A percentile compares a stretch with the other conserved stretches of the same genome.
phyloP scores from a whole-genome alignment of 768 basidiomycete species.

The Ephemerocybe angulata region DNA sequence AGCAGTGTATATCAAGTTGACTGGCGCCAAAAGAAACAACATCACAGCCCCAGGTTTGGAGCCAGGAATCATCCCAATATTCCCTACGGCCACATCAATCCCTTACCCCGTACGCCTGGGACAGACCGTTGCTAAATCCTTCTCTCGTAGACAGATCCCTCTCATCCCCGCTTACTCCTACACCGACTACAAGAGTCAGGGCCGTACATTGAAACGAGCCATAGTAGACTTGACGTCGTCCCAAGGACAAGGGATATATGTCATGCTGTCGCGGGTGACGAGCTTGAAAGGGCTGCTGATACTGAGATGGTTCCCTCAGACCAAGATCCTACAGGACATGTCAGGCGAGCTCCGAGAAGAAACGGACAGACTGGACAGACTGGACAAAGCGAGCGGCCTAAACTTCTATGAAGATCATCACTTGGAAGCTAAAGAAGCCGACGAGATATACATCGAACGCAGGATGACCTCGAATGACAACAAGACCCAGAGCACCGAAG shows the following conservation, averaged over 20 bases:
- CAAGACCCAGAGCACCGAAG: too few relatives aligned
- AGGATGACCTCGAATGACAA: too few relatives aligned
- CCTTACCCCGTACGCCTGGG: too few relatives aligned
- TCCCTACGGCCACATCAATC: background rate
- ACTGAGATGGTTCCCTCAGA: conserved; percentile 18
- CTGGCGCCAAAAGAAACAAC: too few relatives aligned
- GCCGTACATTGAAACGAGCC: background rate
- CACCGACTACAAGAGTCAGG: conserved; percentile 2
- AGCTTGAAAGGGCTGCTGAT: conserved; percentile 18
- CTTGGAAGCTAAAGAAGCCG: too few relatives aligned
- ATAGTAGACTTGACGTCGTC: conserved; percentile 4
- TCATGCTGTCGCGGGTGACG: conserved; percentile 26
- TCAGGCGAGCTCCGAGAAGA: conserved; percentile 15
- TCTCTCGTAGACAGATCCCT: background rate
- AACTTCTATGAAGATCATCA: too few relatives aligned
- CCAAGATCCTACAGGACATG: conserved; percentile 12
- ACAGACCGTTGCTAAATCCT: background rate
- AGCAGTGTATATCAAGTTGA: background rate
- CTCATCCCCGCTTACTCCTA: background rate
- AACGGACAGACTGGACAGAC: background rate
- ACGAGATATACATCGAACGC: too few relatives aligned
- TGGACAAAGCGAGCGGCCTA: too few relatives aligned
- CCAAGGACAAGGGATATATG: conserved; percentile 20
- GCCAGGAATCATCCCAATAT: background rate
- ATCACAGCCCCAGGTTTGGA: background rate